Percentiles rank a stretch among this genome's conserved stretches.
These are phyloP conservation scores for Oryza nivara DNA, from an alignment of 176 grass and related monocot genomes.

Conservation along the genomic window DNA sequence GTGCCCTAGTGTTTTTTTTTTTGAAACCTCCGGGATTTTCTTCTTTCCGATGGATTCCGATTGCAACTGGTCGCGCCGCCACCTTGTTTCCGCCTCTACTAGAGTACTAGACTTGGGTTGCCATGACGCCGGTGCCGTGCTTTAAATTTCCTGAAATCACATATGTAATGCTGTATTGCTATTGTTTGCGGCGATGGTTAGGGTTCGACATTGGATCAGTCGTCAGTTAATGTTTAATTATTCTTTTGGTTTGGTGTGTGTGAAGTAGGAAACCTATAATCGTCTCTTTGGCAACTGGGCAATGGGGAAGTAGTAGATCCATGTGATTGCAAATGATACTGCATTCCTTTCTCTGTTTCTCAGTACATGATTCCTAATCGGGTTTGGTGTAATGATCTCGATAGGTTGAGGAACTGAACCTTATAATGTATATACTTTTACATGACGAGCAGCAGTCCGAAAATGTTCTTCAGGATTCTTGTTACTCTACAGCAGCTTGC, in stretches of 20 bases:
- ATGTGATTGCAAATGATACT: background rate
- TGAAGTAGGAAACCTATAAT: background rate
- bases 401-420: background rate
- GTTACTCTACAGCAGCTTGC: background rate
- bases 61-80: background rate
- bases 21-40: background rate
- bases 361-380: background rate
- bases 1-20: background rate
- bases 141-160: background rate
- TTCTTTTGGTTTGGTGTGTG: background rate
- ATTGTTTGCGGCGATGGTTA: background rate
- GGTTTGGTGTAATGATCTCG: background rate
- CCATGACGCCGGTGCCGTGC: background rate
- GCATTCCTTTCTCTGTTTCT: background rate
- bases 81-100: background rate
- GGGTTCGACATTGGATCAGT: background rate
- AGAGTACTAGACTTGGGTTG: too few relatives aligned
- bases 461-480: background rate
- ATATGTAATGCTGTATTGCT: background rate
- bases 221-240: background rate
- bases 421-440: background rate
- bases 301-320: background rate
- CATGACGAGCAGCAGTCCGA: background rate
- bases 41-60: background rate
- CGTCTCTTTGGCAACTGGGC: background rate